phyloP scores from a whole-genome alignment of 1,139 yeast genomes.

The Debaryomycetaceae sp. region DNA sequence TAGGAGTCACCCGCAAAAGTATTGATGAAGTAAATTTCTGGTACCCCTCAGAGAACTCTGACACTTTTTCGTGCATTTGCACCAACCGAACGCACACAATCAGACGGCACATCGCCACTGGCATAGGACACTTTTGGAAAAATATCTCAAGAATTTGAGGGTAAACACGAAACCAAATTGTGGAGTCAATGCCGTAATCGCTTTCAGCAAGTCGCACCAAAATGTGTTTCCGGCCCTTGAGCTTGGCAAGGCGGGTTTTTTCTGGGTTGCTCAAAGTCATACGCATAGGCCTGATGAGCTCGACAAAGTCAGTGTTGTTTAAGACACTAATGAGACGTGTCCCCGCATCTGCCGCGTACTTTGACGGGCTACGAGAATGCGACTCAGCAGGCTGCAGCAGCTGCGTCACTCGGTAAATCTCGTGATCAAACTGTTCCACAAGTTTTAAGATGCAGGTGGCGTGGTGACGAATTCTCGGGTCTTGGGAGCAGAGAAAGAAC shows the following conservation, averaged over 20 bases:
- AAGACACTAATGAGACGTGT: constrained; percentile 69
- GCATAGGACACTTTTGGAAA: constrained; percentile 80
- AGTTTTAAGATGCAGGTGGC: constrained; percentile 68
- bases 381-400: constrained; percentile 8
- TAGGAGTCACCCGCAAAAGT: constrained; percentile 15
- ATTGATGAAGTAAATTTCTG: constrained; percentile 31
- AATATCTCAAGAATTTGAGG: constrained; percentile 66
- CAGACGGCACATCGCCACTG: constrained; percentile 90
- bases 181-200: constrained; percentile 90
- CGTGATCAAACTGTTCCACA: constrained; percentile 78
- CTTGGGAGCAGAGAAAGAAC: constrained; percentile 85
- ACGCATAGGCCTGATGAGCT: constrained; percentile 48
- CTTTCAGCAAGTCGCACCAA: constrained; percentile 74
- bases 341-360: constrained; percentile 71
- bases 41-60: constrained; percentile 47
- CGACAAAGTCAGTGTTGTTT: constrained; percentile 58
- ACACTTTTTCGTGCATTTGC: constrained; percentile 75
- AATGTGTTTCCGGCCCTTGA: constrained; percentile 54
- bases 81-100: constrained; percentile 82
- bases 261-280: constrained; percentile 76
- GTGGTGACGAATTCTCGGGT: constrained; percentile 57
- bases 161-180: constrained; percentile 84
- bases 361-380: constrained; percentile 54
- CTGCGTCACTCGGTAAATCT: constrained; percentile 46
- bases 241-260: constrained; percentile 53